Evolutionary conservation across 208 protist species (phyloP).

Genomic region (Kentomonas sorsogonicus): DNA sequence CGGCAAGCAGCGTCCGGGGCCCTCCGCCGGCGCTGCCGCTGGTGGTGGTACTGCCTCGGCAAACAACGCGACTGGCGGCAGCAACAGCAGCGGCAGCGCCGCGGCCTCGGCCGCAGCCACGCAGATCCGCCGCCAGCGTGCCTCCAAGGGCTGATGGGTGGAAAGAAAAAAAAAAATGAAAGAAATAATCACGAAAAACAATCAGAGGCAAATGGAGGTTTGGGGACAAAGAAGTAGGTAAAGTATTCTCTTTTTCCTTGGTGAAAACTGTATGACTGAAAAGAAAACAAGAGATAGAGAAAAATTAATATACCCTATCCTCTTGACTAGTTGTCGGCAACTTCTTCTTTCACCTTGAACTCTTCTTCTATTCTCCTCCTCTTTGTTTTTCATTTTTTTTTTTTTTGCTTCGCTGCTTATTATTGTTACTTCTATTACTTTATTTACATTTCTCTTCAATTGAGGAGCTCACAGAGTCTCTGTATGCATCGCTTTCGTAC

Average conservation of each 20-base stretch:
- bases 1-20: too few species aligned
- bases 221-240: too few species aligned
- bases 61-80: not conserved
- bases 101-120: too few species aligned
- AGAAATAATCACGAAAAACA: too few species aligned
- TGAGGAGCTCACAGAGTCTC: too few species aligned
- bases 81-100: too few species aligned
- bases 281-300: not conserved
- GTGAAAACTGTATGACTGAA: not conserved
- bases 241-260: too few species aligned
- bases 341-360: not conserved
- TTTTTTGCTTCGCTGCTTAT: slow-evolving; percentile 1
- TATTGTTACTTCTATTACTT: not conserved
- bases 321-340: not conserved
- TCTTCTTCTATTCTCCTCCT: not conserved
- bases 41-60: not conserved
- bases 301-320: not conserved
- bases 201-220: too few species aligned
- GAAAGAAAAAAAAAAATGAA: too few species aligned
- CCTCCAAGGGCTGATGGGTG: too few species aligned
- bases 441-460: not conserved
- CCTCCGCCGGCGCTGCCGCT: not conserved
- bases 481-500: not conserved
- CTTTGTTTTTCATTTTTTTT: not conserved
- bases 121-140: too few species aligned